These are phyloP conservation scores for Oryza coarctata DNA, from an alignment of 176 grass and related monocot genomes.

Conservation along the genomic window DNA sequence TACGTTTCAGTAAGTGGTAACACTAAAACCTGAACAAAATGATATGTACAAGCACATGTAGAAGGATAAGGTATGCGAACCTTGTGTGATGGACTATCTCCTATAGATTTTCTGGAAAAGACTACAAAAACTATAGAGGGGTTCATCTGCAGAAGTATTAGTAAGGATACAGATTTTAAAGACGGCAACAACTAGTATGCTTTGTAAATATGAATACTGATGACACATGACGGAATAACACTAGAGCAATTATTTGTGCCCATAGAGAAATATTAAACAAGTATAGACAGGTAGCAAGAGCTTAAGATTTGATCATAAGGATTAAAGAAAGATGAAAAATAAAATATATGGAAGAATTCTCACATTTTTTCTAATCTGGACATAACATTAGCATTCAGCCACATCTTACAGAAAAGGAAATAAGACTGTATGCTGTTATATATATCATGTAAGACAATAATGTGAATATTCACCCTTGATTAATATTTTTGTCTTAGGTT, in stretches of 20 bases:
- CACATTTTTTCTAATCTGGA: neutral
- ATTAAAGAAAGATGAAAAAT: neutral
- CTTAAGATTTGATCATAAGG: slow-evolving; percentile 1
- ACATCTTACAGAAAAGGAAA: neutral
- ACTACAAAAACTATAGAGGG: neutral
- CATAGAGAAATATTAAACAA: neutral
- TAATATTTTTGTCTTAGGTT: slow-evolving; percentile 9
- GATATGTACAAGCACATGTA: neutral
- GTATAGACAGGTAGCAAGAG: neutral
- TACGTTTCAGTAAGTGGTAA: slow-evolving; percentile 4
- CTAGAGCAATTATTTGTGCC: neutral
- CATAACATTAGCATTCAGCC: slow-evolving; percentile 2
- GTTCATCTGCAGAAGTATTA: neutral
- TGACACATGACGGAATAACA: neutral
- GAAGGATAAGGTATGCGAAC: slow-evolving; percentile 9
- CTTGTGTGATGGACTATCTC: neutral
- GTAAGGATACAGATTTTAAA: slow-evolving; percentile 12
- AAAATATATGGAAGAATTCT: neutral
- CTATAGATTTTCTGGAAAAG: slow-evolving; percentile 10
- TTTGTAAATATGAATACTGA: neutral
- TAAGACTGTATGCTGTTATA: neutral
- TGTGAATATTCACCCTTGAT: neutral
- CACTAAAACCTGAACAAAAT: slow-evolving; percentile 4
- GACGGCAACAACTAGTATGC: neutral
- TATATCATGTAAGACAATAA: neutral